Conservation (phyloP, 495 filamentous ascomycete genomes). For the Thozetella sp. region DNA sequence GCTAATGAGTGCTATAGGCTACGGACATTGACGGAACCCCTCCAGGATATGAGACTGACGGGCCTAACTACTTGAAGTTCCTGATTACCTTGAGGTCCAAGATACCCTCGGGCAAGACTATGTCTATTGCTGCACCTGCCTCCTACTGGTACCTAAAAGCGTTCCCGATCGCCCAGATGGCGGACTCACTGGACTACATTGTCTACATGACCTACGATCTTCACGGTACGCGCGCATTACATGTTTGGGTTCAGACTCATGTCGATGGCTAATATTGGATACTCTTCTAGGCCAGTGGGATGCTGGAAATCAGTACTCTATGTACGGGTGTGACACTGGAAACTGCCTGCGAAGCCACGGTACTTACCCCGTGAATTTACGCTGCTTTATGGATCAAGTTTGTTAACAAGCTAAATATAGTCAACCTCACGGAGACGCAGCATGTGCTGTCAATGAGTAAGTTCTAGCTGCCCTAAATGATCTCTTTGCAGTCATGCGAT, state of each 20-base stretch:
- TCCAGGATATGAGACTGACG: constrained; percentile 13
- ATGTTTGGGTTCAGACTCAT: too few species aligned
- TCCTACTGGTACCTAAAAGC: constrained; percentile 10
- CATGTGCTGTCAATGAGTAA: constrained; percentile 34
- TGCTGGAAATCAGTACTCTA: background rate
- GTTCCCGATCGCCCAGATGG: constrained; percentile 15
- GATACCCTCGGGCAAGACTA: background rate
- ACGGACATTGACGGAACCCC: constrained; percentile 27
- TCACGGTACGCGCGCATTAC: too few species aligned
- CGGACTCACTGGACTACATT: constrained; percentile 18
- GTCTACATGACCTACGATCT: constrained; percentile 27
- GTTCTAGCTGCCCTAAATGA: too few species aligned
- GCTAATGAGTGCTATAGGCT: too few species aligned
- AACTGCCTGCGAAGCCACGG: constrained; percentile 38
- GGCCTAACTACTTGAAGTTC: constrained; percentile 19
- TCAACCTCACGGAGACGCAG: constrained; percentile 40
- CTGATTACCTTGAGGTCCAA: constrained; percentile 3
- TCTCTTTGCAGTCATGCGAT: too few species aligned
- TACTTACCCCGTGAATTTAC: too few species aligned
- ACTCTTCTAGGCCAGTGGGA: constrained; percentile 6
- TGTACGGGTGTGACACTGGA: constrained; percentile 27
- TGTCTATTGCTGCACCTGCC: constrained; percentile 15
- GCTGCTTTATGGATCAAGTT: too few species aligned
- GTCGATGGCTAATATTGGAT: too few species aligned
- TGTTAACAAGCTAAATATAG: too few species aligned